These are phyloP conservation scores for Globomyces pollinis-pini DNA, from an alignment of 192 early-diverging fungal species.

Conservation along the genomic window DNA sequence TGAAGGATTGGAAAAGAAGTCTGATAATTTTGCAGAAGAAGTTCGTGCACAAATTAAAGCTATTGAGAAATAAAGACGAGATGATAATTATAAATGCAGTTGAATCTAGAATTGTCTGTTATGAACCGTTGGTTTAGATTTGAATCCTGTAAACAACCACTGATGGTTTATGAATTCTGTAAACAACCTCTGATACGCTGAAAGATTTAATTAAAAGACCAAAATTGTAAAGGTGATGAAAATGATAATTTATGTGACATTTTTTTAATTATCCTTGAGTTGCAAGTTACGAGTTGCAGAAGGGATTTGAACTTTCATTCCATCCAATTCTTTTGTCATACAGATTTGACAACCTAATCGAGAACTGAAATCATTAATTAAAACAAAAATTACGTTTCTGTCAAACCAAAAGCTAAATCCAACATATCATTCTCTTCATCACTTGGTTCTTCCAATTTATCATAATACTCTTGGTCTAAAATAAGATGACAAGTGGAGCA, in stretches of 20 bases:
- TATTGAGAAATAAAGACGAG: too few species aligned
- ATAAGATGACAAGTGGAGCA: conserved; percentile 96
- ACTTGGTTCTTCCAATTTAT: conserved; percentile 80
- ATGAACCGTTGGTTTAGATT: too few species aligned
- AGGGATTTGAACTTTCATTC: conserved; percentile 79
- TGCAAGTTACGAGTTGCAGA: conserved; percentile 85
- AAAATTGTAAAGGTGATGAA: background rate
- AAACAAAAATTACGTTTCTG: conserved; percentile 68
- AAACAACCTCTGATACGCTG: too few species aligned
- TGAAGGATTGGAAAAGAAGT: conserved; percentile 75
- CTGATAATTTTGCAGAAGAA: conserved; percentile 73
- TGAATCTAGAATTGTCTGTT: too few species aligned
- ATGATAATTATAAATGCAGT: too few species aligned
- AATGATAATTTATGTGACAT: too few species aligned
- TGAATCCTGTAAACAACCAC: too few species aligned
- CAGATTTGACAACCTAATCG: conserved; percentile 88
- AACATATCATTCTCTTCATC: conserved; percentile 99
- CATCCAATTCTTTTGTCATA: conserved; percentile 80
- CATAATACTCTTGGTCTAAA: conserved; percentile 68
- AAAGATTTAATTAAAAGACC: background rate
- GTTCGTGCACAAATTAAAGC: conserved; percentile 48
- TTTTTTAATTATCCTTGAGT: conserved; percentile 1
- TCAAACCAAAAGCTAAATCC: conserved; percentile 91
- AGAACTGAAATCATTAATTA: conserved; percentile 40
- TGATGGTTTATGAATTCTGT: too few species aligned